Conservation (phyloP, 495 filamentous ascomycete genomes). For the Penicillium daleae region DNA sequence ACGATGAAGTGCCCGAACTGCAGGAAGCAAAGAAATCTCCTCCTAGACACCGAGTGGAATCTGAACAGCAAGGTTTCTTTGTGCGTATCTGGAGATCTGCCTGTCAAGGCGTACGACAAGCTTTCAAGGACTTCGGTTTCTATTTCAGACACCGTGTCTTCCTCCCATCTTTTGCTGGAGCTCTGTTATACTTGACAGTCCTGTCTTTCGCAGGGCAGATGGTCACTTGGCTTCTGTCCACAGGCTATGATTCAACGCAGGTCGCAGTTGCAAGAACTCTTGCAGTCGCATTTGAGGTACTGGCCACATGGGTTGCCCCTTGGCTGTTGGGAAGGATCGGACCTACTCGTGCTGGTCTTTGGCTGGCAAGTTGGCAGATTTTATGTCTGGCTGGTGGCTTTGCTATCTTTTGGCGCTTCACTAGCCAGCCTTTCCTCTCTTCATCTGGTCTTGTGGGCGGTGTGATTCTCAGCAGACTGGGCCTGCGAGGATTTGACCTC, state of each 20-base stretch:
- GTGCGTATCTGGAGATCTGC: not conserved
- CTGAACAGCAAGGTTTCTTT: not conserved
- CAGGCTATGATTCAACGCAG: conserved; percentile 37
- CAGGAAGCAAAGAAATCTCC: not conserved
- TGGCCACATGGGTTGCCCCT: conserved; percentile 55
- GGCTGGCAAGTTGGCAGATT: conserved; percentile 58
- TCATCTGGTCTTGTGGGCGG: conserved; percentile 44
- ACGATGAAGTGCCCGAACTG: not conserved
- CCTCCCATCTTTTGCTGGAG: conserved; percentile 41
- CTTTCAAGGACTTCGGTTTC: conserved; percentile 15
- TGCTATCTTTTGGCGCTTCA: conserved; percentile 23
- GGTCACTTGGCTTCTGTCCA: conserved; percentile 45
- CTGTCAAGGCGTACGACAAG: not conserved
- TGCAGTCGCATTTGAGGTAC: conserved; percentile 47
- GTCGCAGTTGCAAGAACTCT: conserved; percentile 44
- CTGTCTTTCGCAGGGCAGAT: conserved; percentile 46
- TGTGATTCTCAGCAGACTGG: conserved; percentile 53
- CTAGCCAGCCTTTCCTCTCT: conserved; percentile 39
- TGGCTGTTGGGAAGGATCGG: conserved; percentile 52
- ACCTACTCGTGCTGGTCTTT: conserved; percentile 52
- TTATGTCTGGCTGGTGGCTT: conserved; percentile 32
- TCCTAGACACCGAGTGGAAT: not conserved
- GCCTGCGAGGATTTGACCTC: conserved; percentile 62
- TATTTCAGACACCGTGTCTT: conserved; percentile 38
- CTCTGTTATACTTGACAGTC: conserved; percentile 48